phyloP scores from a whole-genome alignment of 148 eudicot species.

The Spergularia bocconei region DNA sequence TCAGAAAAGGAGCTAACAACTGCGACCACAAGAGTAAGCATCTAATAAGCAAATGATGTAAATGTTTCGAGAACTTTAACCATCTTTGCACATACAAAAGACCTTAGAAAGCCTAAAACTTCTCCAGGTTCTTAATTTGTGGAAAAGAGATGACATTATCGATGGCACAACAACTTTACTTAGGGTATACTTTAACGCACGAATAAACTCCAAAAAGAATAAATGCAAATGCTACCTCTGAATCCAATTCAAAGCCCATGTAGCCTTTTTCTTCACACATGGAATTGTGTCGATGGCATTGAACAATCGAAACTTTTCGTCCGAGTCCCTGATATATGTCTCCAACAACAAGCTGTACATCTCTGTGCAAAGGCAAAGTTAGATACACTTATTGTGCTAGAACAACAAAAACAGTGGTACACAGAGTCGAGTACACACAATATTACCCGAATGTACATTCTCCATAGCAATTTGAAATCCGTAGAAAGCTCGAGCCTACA shows the following conservation, averaged over 20 bases:
- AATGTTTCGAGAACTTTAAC: not conserved
- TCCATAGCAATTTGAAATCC: slow-evolving; percentile 92
- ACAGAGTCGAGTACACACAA: not conserved
- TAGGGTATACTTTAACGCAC: not conserved
- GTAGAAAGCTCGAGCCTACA: slow-evolving; percentile 87
- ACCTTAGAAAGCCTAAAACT: not conserved
- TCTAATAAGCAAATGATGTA: not conserved
- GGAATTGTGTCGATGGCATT: slow-evolving; percentile 78
- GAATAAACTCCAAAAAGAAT: not conserved
- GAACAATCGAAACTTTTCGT: slow-evolving; percentile 61
- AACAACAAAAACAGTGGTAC: not conserved
- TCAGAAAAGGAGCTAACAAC: not conserved
- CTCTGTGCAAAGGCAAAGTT: slow-evolving; percentile 37
- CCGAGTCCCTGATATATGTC: slow-evolving; percentile 66
- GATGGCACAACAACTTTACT: not conserved
- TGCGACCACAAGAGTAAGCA: not conserved
- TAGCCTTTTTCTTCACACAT: slow-evolving; percentile 66
- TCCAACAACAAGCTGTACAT: slow-evolving; percentile 88
- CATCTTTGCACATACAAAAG: not conserved
- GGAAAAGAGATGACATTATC: not conserved
- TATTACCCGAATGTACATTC: slow-evolving; percentile 74
- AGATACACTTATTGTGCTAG: slow-evolving; percentile 6
- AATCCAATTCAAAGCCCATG: slow-evolving; percentile 82
- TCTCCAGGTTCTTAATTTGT: not conserved
- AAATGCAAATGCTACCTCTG: slow-evolving; percentile 39